Base-by-base conservation (phyloP, 1,284 basidiomycete genomes). In the Vanrija sp. region DNA sequence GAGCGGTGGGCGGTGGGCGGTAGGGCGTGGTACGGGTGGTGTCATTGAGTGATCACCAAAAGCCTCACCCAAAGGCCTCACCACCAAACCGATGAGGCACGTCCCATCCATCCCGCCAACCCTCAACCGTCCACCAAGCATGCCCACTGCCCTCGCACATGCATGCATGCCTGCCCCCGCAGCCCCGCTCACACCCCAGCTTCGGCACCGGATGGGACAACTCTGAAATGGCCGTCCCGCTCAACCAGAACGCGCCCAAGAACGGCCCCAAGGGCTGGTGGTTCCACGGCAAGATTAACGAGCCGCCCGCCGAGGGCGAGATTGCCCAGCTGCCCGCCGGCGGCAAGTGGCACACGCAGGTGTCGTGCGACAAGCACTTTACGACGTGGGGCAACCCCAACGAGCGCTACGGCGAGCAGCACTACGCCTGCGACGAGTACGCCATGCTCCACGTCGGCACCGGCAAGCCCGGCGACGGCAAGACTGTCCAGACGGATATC, bases 191-290 rank as follows among this genome's bases (percentile, higher is more conserved):
- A 31, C 31, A 31, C 31, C 12, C 4, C 31, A 31, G 31, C 31
- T 31, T 31, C 31, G 31, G 31, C 31, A 14, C 8, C 12, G 31
- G 31, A 12, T 31, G 31, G 31, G 31, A 31, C 31, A 31, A 31
- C 31, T 31, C 31, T 31, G 31, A 31, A 12, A 31, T 31, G 31
- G 31, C 31, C 4, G 31, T 31, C 31, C 31, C 31, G 31, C 31
- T 31, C 31, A 31, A 31, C 31, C 8, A 14, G 10, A 1, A 31
- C 6, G 31, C 31, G 12, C 22, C 22, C 20, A 37, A 43, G 41
- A 16, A 51, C 44, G 20, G 25, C 14, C 39, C 38, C 19, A 36
- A 46, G 8, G 36, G 54, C 57, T 87, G 86, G 86, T 88, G 85
- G 85, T 84, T 87, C 74, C 75, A 75, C 56, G 71, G 68, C 12